phyloP scores from a whole-genome alignment of 768 basidiomycete genomes.

The Rhodotorula babjevae region DNA sequence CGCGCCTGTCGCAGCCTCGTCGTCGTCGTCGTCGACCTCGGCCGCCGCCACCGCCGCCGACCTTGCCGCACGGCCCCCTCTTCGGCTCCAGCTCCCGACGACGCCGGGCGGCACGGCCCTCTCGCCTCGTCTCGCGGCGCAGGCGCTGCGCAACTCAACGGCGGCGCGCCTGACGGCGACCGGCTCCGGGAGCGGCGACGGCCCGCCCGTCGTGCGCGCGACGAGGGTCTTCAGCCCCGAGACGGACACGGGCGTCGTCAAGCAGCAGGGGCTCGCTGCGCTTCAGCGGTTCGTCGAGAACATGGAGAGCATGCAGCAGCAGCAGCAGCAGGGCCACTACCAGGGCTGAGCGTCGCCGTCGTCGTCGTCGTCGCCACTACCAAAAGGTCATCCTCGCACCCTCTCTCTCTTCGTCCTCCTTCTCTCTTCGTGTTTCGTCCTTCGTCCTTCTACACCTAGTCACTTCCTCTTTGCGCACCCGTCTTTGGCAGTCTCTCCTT shows the following conservation, averaged over 20 bases:
- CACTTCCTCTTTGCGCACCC: background rate
- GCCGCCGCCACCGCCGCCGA: background rate
- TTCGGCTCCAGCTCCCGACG: constrained; percentile 6
- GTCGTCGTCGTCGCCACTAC: no score
- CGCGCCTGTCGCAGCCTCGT: background rate
- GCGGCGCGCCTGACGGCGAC: constrained; percentile 28
- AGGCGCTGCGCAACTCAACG: constrained; percentile 35
- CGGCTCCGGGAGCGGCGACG: constrained; percentile 21
- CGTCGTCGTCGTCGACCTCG: background rate
- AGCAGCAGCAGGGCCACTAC: background rate
- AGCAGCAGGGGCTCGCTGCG: constrained; percentile 41
- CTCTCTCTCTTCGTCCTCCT: no score
- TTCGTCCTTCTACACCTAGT: no score
- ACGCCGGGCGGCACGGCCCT: constrained; percentile 8
- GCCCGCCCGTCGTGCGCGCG: constrained; percentile 35
- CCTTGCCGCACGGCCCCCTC: background rate
- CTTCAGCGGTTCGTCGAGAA: constrained; percentile 41
- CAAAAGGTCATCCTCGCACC: background rate
- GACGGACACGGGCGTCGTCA: constrained; percentile 40
- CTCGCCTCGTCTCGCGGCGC: constrained; percentile 15
- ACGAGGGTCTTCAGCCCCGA: constrained; percentile 41
- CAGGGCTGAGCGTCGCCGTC: background rate
- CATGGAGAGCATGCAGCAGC: constrained; percentile 35
- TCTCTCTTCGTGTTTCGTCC: background rate
- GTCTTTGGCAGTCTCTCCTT: background rate